phyloP scores from a whole-genome alignment of 306 rosid genomes.

The Lagenaria siceraria region DNA sequence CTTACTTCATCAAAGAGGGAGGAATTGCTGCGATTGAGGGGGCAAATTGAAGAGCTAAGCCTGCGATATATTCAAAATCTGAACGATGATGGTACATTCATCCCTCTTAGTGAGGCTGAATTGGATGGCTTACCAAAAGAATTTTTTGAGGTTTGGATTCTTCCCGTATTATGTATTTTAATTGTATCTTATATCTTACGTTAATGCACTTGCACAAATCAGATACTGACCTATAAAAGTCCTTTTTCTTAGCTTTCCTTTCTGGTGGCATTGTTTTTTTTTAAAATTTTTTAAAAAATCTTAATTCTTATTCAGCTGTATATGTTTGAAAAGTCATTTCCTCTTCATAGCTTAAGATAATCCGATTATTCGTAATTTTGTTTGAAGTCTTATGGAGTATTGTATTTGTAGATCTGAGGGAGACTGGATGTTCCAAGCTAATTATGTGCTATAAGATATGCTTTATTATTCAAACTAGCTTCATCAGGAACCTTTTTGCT shows the following conservation, averaged over 20 bases:
- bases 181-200: not conserved
- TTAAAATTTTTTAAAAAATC: too few species aligned
- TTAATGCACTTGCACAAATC: not conserved
- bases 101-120: slow-evolving; percentile 52
- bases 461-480: not conserved
- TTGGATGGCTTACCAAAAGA: slow-evolving; percentile 74
- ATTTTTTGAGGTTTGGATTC: slow-evolving; percentile 55
- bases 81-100: slow-evolving; percentile 42
- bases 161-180: not conserved
- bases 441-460: not conserved
- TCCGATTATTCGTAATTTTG: not conserved
- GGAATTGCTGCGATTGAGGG: slow-evolving; percentile 56
- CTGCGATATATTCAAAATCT: slow-evolving; percentile 62
- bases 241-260: not conserved
- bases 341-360: not conserved
- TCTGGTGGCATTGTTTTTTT: not conserved
- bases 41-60: slow-evolving; percentile 70
- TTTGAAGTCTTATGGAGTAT: not conserved
- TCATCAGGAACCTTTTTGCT: not conserved
- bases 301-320: not conserved
- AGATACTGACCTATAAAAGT: not conserved
- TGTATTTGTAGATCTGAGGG: not conserved
- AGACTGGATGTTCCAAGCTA: not conserved
- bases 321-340: not conserved
- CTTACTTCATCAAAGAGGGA: slow-evolving; percentile 79